Base-by-base conservation (phyloP, 371 early-diverging fungal species). In the Haplosporangium sp. region DNA sequence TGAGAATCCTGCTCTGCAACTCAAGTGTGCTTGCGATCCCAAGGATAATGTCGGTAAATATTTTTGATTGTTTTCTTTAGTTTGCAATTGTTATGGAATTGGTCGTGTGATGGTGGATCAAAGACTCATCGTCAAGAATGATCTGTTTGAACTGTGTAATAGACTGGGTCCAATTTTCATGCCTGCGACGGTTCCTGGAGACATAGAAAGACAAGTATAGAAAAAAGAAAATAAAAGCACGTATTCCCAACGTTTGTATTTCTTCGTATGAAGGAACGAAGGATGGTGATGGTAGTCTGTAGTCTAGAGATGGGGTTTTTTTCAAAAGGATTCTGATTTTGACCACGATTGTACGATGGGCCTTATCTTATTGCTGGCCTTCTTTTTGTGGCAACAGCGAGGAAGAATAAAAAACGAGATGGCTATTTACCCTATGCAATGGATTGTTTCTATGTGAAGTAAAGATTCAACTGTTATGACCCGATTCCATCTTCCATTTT, bases 21-120 rank as follows among this genome's bases (percentile, higher is more conserved):
- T 81, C 40, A 86, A 82, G n/a, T 91, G 90, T 37, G 73, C 83
- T 40, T 90, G 89, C 55, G 69, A 86, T 57, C 72, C 83, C 14
- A 70, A 63, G 18, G 79, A 79, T 40, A 79, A 68, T n/a, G 72
- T 79, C 38, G 79, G 79, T 79, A 65, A 37, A 72, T 48, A 6
- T 18, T 51, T 16, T 5, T n/a, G 20, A 56, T 20, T 12, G 6
- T 13, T 11, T 20, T 16, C 18, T 45, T 47, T 21, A 6, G 21
- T 7, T 56, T 37, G 16, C 36, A 10, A 12, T 16, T 36, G 42
- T 23, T 14, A n/a, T 52, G 21, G 6, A 20, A 10, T 57, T 21
- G 18, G 23, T 36, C 21, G 38, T 29, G 29, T 29, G 29, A 4
- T 29, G 1, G 29, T 37, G 42, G 21, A 50, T 38, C 29, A 52